These are phyloP conservation scores for Xenoacremonium recifei DNA, from an alignment of 2,329 filamentous ascomycete species.

Conservation along the genomic window DNA sequence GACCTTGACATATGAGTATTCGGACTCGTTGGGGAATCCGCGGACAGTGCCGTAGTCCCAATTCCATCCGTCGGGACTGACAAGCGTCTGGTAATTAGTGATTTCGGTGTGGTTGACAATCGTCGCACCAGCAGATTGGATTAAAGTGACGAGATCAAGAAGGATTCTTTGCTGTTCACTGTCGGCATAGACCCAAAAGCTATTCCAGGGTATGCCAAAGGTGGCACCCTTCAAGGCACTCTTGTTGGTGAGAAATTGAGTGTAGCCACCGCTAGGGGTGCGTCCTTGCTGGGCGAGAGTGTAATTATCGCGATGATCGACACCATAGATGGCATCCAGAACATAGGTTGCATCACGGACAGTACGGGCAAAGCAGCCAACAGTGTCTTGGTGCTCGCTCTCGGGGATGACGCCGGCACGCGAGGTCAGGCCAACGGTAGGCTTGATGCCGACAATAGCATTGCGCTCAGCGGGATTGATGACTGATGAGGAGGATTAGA, in stretches of 20 bases:
- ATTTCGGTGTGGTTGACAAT: slow-evolving; percentile 71
- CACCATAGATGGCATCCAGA: slow-evolving; percentile 66
- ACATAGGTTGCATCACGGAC: slow-evolving; percentile 67
- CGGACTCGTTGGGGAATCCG: slow-evolving; percentile 68
- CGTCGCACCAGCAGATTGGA: slow-evolving; percentile 61
- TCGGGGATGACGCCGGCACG: slow-evolving; percentile 64
- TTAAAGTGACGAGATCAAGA: slow-evolving; percentile 43
- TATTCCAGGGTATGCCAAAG: slow-evolving; percentile 71
- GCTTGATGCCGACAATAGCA: slow-evolving; percentile 70
- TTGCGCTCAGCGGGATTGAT: slow-evolving; percentile 72
- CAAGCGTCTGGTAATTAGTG: slow-evolving; percentile 58
- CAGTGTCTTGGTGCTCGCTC: slow-evolving; percentile 64
- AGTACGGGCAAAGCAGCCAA: slow-evolving; percentile 66
- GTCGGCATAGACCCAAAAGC: slow-evolving; percentile 65
- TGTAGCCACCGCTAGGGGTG: slow-evolving; percentile 56
- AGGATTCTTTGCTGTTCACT: slow-evolving; percentile 54
- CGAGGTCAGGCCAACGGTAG: slow-evolving; percentile 71
- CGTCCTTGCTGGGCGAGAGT: slow-evolving; percentile 56
- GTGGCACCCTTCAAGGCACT: slow-evolving; percentile 56
- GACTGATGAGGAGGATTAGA: too few species aligned
- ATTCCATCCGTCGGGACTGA: slow-evolving; percentile 69
- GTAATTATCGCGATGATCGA: slow-evolving; percentile 64
- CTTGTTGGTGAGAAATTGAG: slow-evolving; percentile 53
- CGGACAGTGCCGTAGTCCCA: slow-evolving; percentile 66
- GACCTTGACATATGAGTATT: slow-evolving; percentile 71